phyloP scores from a whole-genome alignment of 108 stramenopile genomes.

The Nitzschia sp. region DNA sequence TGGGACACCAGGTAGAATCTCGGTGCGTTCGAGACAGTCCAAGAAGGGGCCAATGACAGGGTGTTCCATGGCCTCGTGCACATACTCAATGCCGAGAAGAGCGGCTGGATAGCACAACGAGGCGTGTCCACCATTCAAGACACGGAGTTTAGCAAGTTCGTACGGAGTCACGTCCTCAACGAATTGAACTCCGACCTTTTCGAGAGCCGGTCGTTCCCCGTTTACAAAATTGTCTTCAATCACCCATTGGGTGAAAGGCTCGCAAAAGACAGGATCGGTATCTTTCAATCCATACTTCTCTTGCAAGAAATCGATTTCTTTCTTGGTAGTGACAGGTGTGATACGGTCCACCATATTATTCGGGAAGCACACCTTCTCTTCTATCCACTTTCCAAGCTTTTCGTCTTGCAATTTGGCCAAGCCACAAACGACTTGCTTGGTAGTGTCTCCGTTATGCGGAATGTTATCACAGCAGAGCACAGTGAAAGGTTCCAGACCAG shows the following conservation, averaged over 20 bases:
- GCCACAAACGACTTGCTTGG: conserved; percentile 1
- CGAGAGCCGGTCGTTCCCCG: conserved; percentile 44
- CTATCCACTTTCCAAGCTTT: conserved; percentile 49
- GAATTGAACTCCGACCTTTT: conserved; percentile 41
- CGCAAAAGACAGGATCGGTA: conserved; percentile 54
- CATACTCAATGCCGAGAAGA: conserved; percentile 40
- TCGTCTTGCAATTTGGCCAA: conserved; percentile 16
- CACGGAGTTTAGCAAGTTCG: conserved; percentile 59
- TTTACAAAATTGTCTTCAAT: conserved; percentile 55
- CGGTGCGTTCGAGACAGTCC: conserved; percentile 21
- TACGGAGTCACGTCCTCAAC: conserved; percentile 54
- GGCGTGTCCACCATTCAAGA: conserved; percentile 59
- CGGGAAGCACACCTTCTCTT: conserved; percentile 50
- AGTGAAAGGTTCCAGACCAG: conserved; percentile 35
- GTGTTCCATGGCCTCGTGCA: conserved; percentile 33
- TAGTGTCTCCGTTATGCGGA: conserved; percentile 51
- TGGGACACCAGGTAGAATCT: conserved; percentile 48
- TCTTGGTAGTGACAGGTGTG: conserved; percentile 46
- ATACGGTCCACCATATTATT: conserved; percentile 74
- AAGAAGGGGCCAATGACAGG: conserved; percentile 17
- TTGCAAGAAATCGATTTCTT: conserved; percentile 26
- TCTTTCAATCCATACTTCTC: conserved; percentile 46
- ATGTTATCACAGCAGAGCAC: conserved; percentile 64
- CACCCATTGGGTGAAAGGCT: conserved; percentile 61
- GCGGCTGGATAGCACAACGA: conserved; percentile 47